Base-by-base conservation (phyloP, 495 filamentous ascomycete genomes). In the Daldinia caldariorum region DNA sequence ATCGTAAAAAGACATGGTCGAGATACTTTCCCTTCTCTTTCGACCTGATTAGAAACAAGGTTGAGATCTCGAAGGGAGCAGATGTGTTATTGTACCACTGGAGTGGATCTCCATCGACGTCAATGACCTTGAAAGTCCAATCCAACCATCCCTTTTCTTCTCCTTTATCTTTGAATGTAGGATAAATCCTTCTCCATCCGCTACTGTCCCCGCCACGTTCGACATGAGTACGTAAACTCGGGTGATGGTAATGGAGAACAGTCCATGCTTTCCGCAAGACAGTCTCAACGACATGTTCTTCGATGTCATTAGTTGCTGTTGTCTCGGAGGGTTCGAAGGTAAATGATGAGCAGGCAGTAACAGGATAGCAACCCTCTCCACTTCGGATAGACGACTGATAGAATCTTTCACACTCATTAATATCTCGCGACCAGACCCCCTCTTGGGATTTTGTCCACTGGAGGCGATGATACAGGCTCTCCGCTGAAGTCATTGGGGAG, bases 401-500 rank as follows among this genome's bases (percentile, higher is more conserved):
- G 38, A 81, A 79, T 43, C 73, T 72, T 63, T 86, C 83, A 0
- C 69, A 74, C 54, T 84, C 83, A 61, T 86, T 83, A 39, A 81
- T 71, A 43, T 80, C 77, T 0, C 83, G 78, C 68, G 80, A 77
- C 79, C 79, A 86, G 6, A 64, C 16, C 0, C 77, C 75, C 26
- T 61, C 58, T 18, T 29, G 7, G 12, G 69, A 66, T 41, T 76
- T 49, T 0, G 63, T 59, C 79, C 79, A 79, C 35, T 69, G 53
- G 16, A 69, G 60, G 13, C 37, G 13, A 39, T 50, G n/a, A 38
- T 45, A 47, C 10, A 54, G 51, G 10, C 6, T 16, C 37, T 63
- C 9, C 26, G 18, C 26, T n/a, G 66, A 53, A 51, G 50, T 10
- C 49, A 55, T 58, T 32, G 39, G 34, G 3, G 7, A 20, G 6